Evolutionary conservation across 805 yeast genomes (phyloP), one percentile per base, ranked within the genome.

Genomic region (Ogataea henricii): DNA sequence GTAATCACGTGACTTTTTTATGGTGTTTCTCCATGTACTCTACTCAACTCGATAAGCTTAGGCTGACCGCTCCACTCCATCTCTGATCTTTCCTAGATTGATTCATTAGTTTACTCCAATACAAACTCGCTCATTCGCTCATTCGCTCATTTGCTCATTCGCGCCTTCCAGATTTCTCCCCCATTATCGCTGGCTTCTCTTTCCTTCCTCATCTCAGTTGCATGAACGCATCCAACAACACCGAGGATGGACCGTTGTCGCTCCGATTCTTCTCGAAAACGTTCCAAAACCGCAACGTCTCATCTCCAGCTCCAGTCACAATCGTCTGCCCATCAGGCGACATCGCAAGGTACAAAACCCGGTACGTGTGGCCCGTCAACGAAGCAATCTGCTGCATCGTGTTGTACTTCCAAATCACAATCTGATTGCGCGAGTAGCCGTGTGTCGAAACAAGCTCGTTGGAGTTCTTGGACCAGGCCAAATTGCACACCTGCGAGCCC

Each of bases 221-320:
- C 76, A 79, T 82, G 55, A 86, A 86, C 1, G 94, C 87, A 68
- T 83, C 89, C 41, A 85, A 68, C 38, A 87, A 67, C 10, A 82
- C 85, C 16, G 87, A 79, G 18, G 85, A 77, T 20, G 83, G 82
- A 10, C 78, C 78, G 33, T 70, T 72, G 47, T 80, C 84, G 42
- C 71, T 70, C 57, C 79, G 83, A 49, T 77, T 81, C 64, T 85
- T 88, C 50, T 89, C 96, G 70, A 91, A 94, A 1, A 91, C 87
- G 57, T 89, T 90, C 99, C 99, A 94, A 64, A 94, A 89, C 54
- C 99, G 68, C 47, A 94, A 71, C 0, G 99, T 94, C 66, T 94
- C 99, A 68, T 94, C 99, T 4, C 98, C 99, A 1, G 99, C 97
- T 1, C 99, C 99, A 0, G 99, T 91, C 2, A 92, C 99, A 12